phyloP scores from a whole-genome alignment of 805 yeast genomes.

The Wickerhamiella hasegawae region DNA sequence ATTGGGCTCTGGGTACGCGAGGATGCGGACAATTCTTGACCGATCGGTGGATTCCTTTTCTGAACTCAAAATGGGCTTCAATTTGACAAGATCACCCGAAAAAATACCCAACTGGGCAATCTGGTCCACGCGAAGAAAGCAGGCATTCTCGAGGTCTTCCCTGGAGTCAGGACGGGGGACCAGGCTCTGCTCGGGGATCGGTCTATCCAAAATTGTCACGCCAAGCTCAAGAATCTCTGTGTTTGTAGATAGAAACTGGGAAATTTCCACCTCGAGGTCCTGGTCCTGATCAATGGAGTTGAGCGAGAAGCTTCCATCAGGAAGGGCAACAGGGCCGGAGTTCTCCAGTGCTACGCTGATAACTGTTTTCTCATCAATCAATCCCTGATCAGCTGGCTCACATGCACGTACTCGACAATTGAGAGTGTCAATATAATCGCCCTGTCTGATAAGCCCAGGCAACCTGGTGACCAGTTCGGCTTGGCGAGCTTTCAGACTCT shows the following conservation, averaged over 20 bases:
- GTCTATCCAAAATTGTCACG: slow-evolving; percentile 4
- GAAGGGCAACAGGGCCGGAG: background rate
- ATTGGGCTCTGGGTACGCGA: slow-evolving; percentile 53
- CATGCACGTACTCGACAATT: slow-evolving; percentile 41
- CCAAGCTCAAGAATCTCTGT: slow-evolving; percentile 2
- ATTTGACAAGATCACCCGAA: slow-evolving; percentile 46
- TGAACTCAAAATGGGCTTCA: slow-evolving; percentile 8
- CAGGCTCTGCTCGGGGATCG: slow-evolving; percentile 5
- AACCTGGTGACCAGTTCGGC: slow-evolving; percentile 22
- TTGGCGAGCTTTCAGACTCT: slow-evolving; percentile 24
- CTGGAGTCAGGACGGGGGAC: slow-evolving; percentile 12
- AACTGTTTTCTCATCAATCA: slow-evolving; percentile 29
- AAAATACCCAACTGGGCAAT: slow-evolving; percentile 44
- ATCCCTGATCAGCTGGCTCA: slow-evolving; percentile 65
- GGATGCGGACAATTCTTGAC: slow-evolving; percentile 28
- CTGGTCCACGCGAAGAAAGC: slow-evolving; percentile 32
- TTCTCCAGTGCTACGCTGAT: slow-evolving; percentile 33
- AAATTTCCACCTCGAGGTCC: slow-evolving; percentile 13
- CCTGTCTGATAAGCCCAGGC: slow-evolving; percentile 26
- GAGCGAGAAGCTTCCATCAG: background rate
- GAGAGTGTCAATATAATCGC: slow-evolving; percentile 28
- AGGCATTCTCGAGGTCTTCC: slow-evolving; percentile 34
- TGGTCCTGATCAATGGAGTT: background rate
- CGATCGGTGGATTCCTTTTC: slow-evolving; percentile 2
- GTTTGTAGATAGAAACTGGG: slow-evolving; percentile 8